phyloP scores from a whole-genome alignment of 2,329 filamentous ascomycete genomes.

The Rhytidhysteron rufulum region DNA sequence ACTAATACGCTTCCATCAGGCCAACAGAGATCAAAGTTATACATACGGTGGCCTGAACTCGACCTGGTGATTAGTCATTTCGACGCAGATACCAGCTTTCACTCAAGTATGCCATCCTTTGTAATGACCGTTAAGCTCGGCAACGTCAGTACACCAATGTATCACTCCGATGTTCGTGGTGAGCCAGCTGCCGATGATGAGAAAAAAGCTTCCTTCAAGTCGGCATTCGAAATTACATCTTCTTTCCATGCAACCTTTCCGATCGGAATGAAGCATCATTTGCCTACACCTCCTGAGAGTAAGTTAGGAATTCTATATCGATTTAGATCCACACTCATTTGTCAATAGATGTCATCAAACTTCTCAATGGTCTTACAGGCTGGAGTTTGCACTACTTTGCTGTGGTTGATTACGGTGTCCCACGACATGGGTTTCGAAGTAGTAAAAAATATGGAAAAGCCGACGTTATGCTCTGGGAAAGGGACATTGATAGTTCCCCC shows the following conservation, averaged over 20 bases:
- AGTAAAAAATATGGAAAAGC: slow-evolving; percentile 11
- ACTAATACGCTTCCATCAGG: not conserved
- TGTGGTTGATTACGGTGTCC: slow-evolving; percentile 8
- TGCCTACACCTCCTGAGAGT: slow-evolving; percentile 8
- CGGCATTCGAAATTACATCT: slow-evolving; percentile 6
- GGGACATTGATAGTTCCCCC: slow-evolving; percentile 5
- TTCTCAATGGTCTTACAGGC: slow-evolving; percentile 11
- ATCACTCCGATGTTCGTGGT: slow-evolving; percentile 12
- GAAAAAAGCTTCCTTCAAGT: slow-evolving; percentile 9
- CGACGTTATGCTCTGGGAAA: slow-evolving; percentile 17
- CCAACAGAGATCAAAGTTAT: slow-evolving; percentile 9
- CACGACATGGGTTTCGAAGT: slow-evolving; percentile 8
- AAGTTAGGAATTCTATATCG: slow-evolving; percentile 5
- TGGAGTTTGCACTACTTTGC: slow-evolving; percentile 15
- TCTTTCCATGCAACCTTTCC: slow-evolving; percentile 9
- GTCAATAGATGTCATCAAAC: slow-evolving; percentile 7
- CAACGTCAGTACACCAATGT: slow-evolving; percentile 14
- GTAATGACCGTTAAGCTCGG: slow-evolving; percentile 11
- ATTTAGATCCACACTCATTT: not conserved
- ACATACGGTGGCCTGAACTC: slow-evolving; percentile 12
- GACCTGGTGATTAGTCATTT: slow-evolving; percentile 11
- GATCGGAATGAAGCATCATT: slow-evolving; percentile 5
- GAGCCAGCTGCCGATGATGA: slow-evolving; percentile 11
- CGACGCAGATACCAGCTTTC: slow-evolving; percentile 4
- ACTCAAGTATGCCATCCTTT: slow-evolving; percentile 3